phyloP scores from a whole-genome alignment of 495 filamentous ascomycete species.

The Aspergillus nidulans region DNA sequence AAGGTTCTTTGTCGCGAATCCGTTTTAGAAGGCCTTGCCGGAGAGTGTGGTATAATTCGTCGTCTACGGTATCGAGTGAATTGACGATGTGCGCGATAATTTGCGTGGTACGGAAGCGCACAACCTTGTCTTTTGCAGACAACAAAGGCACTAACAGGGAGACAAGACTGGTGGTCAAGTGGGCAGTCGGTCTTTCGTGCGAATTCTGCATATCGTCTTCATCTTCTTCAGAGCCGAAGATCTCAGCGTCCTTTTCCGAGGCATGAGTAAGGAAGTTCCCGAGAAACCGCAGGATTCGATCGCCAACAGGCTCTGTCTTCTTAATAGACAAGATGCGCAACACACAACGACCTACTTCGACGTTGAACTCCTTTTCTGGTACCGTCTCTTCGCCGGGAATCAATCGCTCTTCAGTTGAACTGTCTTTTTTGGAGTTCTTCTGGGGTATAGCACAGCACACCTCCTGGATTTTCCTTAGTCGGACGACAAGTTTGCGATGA shows the following conservation, averaged over 20 bases:
- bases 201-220: conserved; percentile 47
- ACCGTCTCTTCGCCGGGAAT: conserved; percentile 52
- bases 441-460: conserved; percentile 73
- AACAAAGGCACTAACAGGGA: conserved; percentile 65
- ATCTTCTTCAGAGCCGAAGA: conserved; percentile 37
- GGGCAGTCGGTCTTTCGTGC: conserved; percentile 74
- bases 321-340: conserved; percentile 79
- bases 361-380: conserved; percentile 80
- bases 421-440: conserved; percentile 44
- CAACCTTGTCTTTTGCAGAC: conserved; percentile 80
- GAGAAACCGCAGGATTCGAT: conserved; percentile 78
- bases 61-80: conserved; percentile 82
- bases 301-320: conserved; percentile 86
- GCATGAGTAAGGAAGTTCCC: conserved; percentile 79
- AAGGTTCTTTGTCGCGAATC: conserved; percentile 86
- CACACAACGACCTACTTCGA: conserved; percentile 77
- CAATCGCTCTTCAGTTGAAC: conserved; percentile 33
- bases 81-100: conserved; percentile 84
- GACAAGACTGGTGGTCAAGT: conserved; percentile 71
- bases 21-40: conserved; percentile 72
- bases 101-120: conserved; percentile 87
- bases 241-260: conserved; percentile 65
- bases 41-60: conserved; percentile 79
- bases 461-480: conserved; percentile 82
- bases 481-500: conserved; percentile 84